Evolutionary conservation across 768 basidiomycete genomes (phyloP).

Genomic region (Podaxis carcinomalis): DNA sequence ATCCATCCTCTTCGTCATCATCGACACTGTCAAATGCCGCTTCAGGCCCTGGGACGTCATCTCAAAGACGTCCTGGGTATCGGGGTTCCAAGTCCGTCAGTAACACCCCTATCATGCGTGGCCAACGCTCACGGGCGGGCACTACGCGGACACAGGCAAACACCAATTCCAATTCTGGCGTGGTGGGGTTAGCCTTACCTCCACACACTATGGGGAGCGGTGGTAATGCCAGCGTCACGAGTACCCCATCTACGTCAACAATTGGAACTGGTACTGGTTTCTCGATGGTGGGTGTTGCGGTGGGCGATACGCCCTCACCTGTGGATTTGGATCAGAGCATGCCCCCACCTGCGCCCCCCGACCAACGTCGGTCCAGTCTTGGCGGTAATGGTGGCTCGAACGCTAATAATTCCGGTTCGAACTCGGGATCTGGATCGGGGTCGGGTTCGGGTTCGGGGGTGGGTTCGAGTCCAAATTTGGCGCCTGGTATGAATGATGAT

Average conservation of each 20-base stretch:
- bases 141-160: background rate
- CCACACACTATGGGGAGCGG: background rate
- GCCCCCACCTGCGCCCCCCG: conserved; percentile 63
- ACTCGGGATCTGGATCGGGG: conserved; percentile 3
- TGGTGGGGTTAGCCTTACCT: background rate
- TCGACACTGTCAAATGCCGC: background rate
- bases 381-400: background rate
- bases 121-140: background rate
- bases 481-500: background rate
- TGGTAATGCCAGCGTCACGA: conserved; percentile 1
- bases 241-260: background rate
- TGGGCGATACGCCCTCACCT: conserved; percentile 72
- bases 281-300: conserved; percentile 1
- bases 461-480: background rate
- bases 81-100: conserved; percentile 5
- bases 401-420: background rate
- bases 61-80: background rate
- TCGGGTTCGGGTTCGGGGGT: background rate
- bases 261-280: conserved; percentile 3
- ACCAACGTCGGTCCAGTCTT: background rate
- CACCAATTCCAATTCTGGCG: background rate
- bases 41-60: background rate
- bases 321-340: conserved; percentile 71
- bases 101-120: conserved; percentile 5
- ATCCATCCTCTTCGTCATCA: background rate